phyloP scores from a whole-genome alignment of 192 early-diverging fungal species.

The Linnemannia zychae region DNA sequence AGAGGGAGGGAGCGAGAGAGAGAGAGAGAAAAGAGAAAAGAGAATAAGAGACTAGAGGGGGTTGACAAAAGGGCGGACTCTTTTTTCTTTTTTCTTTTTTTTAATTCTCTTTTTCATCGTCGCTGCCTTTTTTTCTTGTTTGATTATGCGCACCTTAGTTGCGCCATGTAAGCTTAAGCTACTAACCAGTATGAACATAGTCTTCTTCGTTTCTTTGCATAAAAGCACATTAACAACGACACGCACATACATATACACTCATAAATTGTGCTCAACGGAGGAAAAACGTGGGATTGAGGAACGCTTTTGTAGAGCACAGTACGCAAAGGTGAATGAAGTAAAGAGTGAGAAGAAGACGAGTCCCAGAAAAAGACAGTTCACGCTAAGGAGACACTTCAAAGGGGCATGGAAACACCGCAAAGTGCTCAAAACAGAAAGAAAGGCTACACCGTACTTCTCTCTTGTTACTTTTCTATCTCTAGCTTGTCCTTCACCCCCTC shows the following conservation, averaged over 20 bases:
- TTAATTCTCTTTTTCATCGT: background rate
- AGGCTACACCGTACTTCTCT: background rate
- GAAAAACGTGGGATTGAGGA: slow-evolving; percentile 10
- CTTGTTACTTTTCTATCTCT: background rate
- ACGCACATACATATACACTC: background rate
- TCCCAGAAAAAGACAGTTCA: background rate
- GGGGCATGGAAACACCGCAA: background rate
- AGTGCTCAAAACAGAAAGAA: background rate
- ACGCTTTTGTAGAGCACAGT: background rate
- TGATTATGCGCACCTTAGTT: background rate
- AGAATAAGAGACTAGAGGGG: background rate
- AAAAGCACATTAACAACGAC: background rate
- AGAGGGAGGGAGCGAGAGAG: slow-evolving; percentile 1
- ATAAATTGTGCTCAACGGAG: background rate
- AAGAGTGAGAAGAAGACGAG: background rate
- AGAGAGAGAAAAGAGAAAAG: background rate
- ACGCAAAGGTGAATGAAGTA: background rate
- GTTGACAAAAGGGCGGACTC: background rate
- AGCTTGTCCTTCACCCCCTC: background rate
- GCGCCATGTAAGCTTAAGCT: background rate
- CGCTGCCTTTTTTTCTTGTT: background rate
- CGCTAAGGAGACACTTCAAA: background rate
- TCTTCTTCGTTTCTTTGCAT: background rate
- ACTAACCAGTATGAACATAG: background rate
- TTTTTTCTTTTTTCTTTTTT: background rate